A percentile compares a stretch with the other conserved stretches of the same genome.
phyloP scores from a whole-genome alignment of 768 basidiomycete species.

The Suillus hirtellus region DNA sequence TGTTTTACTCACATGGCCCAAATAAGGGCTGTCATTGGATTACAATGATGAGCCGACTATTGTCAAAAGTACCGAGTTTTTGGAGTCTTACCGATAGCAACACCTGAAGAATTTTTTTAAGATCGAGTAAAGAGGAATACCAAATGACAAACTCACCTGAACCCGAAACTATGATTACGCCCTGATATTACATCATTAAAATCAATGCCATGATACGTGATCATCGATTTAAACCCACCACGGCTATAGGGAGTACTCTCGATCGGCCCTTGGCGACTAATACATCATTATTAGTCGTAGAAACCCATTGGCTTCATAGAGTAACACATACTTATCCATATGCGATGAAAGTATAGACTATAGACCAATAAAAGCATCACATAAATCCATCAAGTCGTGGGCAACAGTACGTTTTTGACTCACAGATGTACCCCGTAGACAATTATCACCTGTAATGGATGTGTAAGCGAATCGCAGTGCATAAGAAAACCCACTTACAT shows the following conservation, averaged over 20 bases:
- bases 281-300: neutral
- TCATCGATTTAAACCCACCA: neutral
- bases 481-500: neutral
- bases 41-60: neutral
- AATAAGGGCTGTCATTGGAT: neutral
- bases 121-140: neutral
- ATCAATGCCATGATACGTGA: neutral
- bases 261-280: neutral
- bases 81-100: neutral
- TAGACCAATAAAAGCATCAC: neutral
- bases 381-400: neutral
- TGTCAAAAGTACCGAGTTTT: neutral
- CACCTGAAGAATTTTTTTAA: neutral
- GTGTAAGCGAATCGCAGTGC: neutral
- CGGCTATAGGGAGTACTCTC: neutral
- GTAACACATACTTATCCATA: neutral
- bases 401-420: neutral
- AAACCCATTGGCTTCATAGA: neutral
- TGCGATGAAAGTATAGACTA: constrained; percentile 1
- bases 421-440: constrained; percentile 1
- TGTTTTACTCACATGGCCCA: constrained; percentile 3
- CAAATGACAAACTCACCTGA: neutral
- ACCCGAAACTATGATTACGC: neutral
- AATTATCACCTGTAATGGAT: neutral
- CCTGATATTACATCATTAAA: neutral